These are phyloP conservation scores for Xerocomus minutiporus DNA, from an alignment of 1,284 basidiomycete species.

Conservation along the genomic window DNA sequence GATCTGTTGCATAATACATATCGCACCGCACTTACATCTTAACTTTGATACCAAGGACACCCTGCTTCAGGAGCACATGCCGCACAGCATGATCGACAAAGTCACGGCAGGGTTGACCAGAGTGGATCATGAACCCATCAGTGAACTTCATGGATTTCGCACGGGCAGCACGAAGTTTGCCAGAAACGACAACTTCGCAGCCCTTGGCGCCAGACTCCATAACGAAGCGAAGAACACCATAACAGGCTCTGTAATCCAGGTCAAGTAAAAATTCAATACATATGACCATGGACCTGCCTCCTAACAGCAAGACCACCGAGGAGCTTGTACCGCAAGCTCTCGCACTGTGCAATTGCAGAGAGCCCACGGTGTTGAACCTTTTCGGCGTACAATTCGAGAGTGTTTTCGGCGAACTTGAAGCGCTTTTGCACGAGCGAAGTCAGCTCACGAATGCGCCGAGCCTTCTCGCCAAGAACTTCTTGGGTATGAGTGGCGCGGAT, in stretches of 20 bases:
- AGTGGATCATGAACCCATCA: slow-evolving; percentile 99
- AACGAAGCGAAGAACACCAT: slow-evolving; percentile 99
- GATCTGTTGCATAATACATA: not conserved
- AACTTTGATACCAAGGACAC: slow-evolving; percentile 99
- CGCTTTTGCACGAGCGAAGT: slow-evolving; percentile 98
- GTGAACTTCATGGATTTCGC: slow-evolving; percentile 99
- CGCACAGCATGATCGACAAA: slow-evolving; percentile 98
- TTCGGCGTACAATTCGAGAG: slow-evolving; percentile 98
- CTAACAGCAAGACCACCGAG: slow-evolving; percentile 99
- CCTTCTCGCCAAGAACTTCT: slow-evolving; percentile 99
- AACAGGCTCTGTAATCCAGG: slow-evolving; percentile 75
- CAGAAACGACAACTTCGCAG: slow-evolving; percentile 99
- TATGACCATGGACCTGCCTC: slow-evolving; percentile 52
- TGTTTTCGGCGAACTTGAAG: slow-evolving; percentile 99
- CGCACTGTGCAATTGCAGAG: slow-evolving; percentile 98
- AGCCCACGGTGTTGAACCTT: slow-evolving; percentile 99
- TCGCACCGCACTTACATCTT: slow-evolving; percentile 74
- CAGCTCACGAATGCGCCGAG: slow-evolving; percentile 98
- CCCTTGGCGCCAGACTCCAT: slow-evolving; percentile 99
- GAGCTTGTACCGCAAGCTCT: slow-evolving; percentile 98
- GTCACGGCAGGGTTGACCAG: slow-evolving; percentile 95
- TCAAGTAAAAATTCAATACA: not conserved
- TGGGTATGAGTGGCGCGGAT: slow-evolving; percentile 99
- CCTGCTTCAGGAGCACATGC: slow-evolving; percentile 97
- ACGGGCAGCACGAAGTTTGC: slow-evolving; percentile 99